These are phyloP conservation scores for Candida tammaniensis DNA, from an alignment of 805 yeast genomes.

Conservation along the genomic window DNA sequence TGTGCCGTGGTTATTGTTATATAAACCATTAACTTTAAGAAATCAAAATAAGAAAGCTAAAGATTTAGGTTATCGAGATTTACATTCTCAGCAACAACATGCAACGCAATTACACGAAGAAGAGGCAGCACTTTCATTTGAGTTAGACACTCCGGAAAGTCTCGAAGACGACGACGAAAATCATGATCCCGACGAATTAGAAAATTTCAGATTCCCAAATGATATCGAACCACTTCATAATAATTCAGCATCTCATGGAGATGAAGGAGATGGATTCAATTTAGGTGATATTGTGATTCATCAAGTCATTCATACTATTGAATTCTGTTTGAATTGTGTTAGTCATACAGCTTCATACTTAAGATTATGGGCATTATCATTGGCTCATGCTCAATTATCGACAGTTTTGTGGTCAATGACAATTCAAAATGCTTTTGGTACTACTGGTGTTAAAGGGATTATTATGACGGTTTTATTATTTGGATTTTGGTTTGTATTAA, in stretches of 20 bases:
- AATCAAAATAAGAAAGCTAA: conserved; percentile 34
- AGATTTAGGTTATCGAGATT: conserved; percentile 36
- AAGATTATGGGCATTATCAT: conserved; percentile 74
- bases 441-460: conserved; percentile 53
- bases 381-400: conserved; percentile 79
- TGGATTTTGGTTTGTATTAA: conserved; percentile 73
- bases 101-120: conserved; percentile 39
- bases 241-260: conserved; percentile 38
- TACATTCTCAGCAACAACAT: conserved; percentile 29
- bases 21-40: conserved; percentile 55
- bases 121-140: conserved; percentile 27
- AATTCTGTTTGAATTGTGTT: conserved; percentile 75
- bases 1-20: conserved; percentile 70
- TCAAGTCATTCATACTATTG: conserved; percentile 79
- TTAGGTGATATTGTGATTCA: conserved; percentile 73
- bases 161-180: conserved; percentile 9
- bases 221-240: conserved; percentile 36
- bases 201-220: conserved; percentile 38
- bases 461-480: conserved; percentile 58
- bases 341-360: conserved; percentile 78
- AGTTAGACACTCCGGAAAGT: conserved; percentile 12
- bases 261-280: conserved; percentile 33
- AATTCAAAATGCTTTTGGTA: conserved; percentile 57
- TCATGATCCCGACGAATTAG: conserved; percentile 13
- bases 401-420: conserved; percentile 78